These are phyloP conservation scores for Yamadazyma dendronema DNA, from an alignment of 1,139 yeast genomes.

Conservation along the genomic window DNA sequence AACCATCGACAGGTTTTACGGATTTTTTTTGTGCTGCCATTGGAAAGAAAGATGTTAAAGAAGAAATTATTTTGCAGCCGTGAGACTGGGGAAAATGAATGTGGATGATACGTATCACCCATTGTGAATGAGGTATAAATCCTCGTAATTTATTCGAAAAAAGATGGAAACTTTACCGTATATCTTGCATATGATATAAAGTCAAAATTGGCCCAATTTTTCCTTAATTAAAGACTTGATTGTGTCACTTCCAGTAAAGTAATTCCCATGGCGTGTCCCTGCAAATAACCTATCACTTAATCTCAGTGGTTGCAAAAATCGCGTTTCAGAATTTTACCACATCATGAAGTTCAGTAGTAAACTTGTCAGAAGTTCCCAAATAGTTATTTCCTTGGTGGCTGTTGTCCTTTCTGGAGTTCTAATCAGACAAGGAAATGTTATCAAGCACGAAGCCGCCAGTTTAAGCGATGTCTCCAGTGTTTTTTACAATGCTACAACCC, in stretches of 20 bases:
- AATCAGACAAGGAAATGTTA: conserved; percentile 4
- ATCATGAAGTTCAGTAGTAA: conserved; percentile 7
- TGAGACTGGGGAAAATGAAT: not conserved
- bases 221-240: too few species aligned
- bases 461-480: conserved; percentile 6
- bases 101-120: too few species aligned
- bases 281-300: not conserved
- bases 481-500: conserved; percentile 5
- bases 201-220: too few species aligned
- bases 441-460: conserved; percentile 2
- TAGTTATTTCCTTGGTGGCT: conserved; percentile 3
- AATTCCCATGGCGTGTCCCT: not conserved
- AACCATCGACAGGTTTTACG: not conserved
- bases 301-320: conserved; percentile 1
- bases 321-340: not conserved
- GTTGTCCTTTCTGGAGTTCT: conserved; percentile 6
- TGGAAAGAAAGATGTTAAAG: not conserved
- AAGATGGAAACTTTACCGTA: too few species aligned
- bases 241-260: too few species aligned
- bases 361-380: conserved; percentile 6
- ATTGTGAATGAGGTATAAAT: too few species aligned
- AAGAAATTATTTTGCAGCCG: not conserved
- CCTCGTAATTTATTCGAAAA: too few species aligned
- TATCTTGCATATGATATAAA: too few species aligned
- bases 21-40: not conserved